Conservation (phyloP, 345 rosid species). For the Eucalyptus rudis region DNA sequence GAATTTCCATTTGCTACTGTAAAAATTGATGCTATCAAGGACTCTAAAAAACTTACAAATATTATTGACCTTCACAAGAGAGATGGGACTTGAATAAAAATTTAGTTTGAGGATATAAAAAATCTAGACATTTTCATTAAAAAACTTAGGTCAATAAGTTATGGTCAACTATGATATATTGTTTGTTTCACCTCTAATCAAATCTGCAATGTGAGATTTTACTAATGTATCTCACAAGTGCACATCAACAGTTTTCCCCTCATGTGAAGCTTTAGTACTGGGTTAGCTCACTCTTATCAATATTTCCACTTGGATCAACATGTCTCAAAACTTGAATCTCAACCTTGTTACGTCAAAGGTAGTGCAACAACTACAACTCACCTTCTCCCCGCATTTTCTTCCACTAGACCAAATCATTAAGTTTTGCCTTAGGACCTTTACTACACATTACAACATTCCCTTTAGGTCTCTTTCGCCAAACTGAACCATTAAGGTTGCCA, state of each 20-base stretch:
- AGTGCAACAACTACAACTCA: neutral
- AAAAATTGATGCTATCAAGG: neutral
- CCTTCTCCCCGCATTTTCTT: neutral
- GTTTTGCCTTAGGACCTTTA: neutral
- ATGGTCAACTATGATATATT: neutral
- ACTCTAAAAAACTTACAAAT: neutral
- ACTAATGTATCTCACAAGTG: neutral
- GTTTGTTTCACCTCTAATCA: neutral
- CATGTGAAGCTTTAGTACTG: neutral
- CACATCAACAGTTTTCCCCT: neutral
- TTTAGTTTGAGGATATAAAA: neutral
- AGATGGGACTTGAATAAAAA: neutral
- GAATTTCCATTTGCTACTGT: neutral
- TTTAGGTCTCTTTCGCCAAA: neutral
- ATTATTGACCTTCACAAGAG: neutral
- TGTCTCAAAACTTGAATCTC: neutral
- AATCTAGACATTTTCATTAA: neutral
- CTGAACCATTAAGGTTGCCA: neutral
- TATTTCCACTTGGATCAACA: neutral
- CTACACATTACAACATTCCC: neutral
- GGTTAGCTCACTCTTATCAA: neutral
- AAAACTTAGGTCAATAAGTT: neutral
- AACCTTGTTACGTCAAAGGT: neutral
- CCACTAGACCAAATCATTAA: neutral
- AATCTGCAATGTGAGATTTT: neutral